Evolutionary conservation across 352 stramenopile species (phyloP).

Genomic region (Phytophthora meadii): DNA sequence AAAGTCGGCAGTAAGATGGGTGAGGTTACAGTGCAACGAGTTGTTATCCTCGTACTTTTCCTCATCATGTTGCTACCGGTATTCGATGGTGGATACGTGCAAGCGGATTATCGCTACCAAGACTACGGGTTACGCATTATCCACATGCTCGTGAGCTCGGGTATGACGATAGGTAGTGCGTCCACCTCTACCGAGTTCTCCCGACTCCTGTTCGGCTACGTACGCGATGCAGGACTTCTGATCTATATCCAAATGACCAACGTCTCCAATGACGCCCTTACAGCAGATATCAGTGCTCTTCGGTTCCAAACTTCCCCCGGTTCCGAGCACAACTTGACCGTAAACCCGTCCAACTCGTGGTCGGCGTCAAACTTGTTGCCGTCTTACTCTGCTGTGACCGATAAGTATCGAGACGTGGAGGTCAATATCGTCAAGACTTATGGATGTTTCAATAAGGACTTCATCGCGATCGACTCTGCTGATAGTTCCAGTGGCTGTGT

Average conservation of each 20-base stretch:
- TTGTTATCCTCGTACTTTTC: conserved; percentile 91
- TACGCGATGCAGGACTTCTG: conserved; percentile 64
- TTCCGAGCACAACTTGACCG: conserved; percentile 53
- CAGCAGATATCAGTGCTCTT: conserved; percentile 41
- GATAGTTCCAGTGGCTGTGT: conserved; percentile 64
- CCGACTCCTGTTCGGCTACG: conserved; percentile 69
- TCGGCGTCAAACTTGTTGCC: conserved; percentile 39
- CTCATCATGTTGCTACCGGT: conserved; percentile 90
- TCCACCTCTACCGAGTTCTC: conserved; percentile 55
- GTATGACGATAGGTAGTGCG: conserved; percentile 36
- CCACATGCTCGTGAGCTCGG: conserved; percentile 70
- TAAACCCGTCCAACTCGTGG: conserved; percentile 73
- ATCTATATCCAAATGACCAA: conserved; percentile 71
- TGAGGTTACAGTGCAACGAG: conserved; percentile 84
- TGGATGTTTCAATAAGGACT: conserved; percentile 74
- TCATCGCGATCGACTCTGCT: conserved; percentile 60
- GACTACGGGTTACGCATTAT: conserved; percentile 84
- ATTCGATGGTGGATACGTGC: conserved; percentile 82
- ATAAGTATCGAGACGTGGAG: conserved; percentile 58
- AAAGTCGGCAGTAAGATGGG: conserved; percentile 91
- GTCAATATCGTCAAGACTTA: conserved; percentile 83
- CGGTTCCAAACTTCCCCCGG: conserved; percentile 63
- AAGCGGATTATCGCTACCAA: conserved; percentile 86
- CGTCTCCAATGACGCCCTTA: conserved; percentile 44
- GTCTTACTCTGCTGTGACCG: conserved; percentile 48